These are phyloP conservation scores for Erythrobasidium hasegawianum DNA, from an alignment of 1,284 basidiomycete species.

Conservation along the genomic window DNA sequence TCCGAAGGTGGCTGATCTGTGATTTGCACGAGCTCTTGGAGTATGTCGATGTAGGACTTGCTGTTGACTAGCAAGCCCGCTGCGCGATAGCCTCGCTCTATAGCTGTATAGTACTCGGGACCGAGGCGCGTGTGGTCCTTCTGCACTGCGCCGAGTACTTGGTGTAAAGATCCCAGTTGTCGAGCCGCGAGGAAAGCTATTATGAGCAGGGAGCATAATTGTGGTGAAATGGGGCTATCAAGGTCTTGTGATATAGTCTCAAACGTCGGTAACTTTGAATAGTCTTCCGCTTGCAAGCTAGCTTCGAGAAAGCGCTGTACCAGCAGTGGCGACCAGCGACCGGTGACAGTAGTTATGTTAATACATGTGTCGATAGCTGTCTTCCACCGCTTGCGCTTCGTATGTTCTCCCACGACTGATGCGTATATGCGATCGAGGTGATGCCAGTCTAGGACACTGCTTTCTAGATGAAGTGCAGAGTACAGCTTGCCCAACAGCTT, in stretches of 20 bases:
- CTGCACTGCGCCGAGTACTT: not conserved
- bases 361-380: not conserved
- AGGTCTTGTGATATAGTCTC: too few species aligned
- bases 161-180: not conserved
- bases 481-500: not conserved
- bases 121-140: not conserved
- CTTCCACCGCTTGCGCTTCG: conserved; percentile 10
- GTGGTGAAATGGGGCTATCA: too few species aligned
- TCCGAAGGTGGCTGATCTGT: not conserved
- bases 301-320: too few species aligned
- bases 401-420: conserved; percentile 7
- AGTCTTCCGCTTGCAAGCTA: too few species aligned
- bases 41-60: not conserved
- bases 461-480: too few species aligned
- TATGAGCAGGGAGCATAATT: not conserved
- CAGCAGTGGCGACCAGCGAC: too few species aligned
- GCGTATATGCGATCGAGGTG: not conserved
- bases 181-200: not conserved
- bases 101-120: not conserved
- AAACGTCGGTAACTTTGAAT: too few species aligned
- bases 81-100: not conserved
- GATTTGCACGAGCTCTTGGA: not conserved
- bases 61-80: not conserved
- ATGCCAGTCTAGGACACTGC: too few species aligned
- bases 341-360: too few species aligned